Percentiles rank a stretch among this genome's conserved stretches.
These are phyloP conservation scores for Lantana camara DNA, from an alignment of 257 asterid genomes.

Conservation along the genomic window DNA sequence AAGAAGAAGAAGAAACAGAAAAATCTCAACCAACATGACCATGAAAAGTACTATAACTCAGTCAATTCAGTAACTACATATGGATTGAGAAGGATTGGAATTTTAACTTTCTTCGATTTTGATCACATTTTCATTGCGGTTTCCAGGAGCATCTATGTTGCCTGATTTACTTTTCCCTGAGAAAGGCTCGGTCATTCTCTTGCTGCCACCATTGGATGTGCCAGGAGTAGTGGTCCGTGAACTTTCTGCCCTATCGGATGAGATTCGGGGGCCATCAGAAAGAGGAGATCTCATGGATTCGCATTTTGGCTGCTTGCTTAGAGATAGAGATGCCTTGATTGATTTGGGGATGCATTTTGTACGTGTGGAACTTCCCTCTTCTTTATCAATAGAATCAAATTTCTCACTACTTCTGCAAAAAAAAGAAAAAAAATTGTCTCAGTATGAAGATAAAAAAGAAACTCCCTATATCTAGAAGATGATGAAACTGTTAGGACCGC, in stretches of 20 bases:
- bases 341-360: constrained; percentile 85
- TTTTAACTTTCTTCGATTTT: constrained; percentile 93
- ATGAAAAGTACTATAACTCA: constrained; percentile 17
- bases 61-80: too few relatives aligned
- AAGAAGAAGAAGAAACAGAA: not conserved
- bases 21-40: constrained; percentile 43
- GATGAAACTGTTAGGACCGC: not conserved
- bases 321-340: constrained; percentile 70
- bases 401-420: constrained; percentile 58
- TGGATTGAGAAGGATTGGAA: constrained; percentile 29
- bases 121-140: constrained; percentile 57
- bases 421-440: too few relatives aligned
- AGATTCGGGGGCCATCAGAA: constrained; percentile 86
- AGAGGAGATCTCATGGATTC: constrained; percentile 91
- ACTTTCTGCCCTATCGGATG: constrained; percentile 66
- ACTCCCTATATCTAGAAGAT: constrained; percentile 15
- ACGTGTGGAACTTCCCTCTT: constrained; percentile 48
- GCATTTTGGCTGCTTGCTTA: constrained; percentile 76
- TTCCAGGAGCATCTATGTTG: constrained; percentile 49
- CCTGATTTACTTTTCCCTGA: constrained; percentile 36
- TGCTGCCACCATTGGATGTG: constrained; percentile 73
- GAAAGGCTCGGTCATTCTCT: constrained; percentile 65
- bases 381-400: constrained; percentile 53
- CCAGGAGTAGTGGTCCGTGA: constrained; percentile 59
- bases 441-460: too few relatives aligned